These are phyloP conservation scores for Paraleonurus japonicus DNA, from an alignment of 257 asterid species.

Conservation along the genomic window DNA sequence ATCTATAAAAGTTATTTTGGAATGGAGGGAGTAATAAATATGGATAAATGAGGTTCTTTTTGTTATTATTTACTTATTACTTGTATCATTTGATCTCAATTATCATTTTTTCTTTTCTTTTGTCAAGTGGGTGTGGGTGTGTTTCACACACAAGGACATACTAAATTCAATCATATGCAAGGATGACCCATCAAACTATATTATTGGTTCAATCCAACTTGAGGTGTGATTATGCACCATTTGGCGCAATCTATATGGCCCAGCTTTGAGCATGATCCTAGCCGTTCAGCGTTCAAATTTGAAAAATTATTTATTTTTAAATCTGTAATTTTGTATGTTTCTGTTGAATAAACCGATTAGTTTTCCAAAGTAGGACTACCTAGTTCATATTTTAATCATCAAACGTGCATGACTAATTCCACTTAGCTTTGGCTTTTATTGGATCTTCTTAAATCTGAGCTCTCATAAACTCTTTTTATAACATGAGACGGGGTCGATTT, in stretches of 20 bases:
- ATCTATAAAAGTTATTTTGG: no score
- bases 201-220: slow-evolving; percentile 2
- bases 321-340: not conserved
- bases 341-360: not conserved
- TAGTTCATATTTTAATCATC: not conserved
- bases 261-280: slow-evolving; percentile 4
- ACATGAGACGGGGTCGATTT: no score
- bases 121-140: not conserved
- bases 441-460: no score
- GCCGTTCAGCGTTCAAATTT: not conserved
- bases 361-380: not conserved
- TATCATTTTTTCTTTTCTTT: no score
- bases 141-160: not conserved
- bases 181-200: slow-evolving; percentile 22
- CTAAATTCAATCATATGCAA: not conserved
- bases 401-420: not conserved
- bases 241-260: slow-evolving; percentile 15
- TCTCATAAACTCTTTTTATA: no score
- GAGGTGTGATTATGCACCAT: slow-evolving; percentile 31
- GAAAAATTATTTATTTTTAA: not conserved
- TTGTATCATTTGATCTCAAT: not conserved
- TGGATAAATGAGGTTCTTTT: no score
- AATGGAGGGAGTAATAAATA: no score
- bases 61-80: no score
- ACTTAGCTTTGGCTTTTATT: not conserved